Base-by-base conservation (phyloP, 306 rosid species). In the Dalbergia cultrata region DNA sequence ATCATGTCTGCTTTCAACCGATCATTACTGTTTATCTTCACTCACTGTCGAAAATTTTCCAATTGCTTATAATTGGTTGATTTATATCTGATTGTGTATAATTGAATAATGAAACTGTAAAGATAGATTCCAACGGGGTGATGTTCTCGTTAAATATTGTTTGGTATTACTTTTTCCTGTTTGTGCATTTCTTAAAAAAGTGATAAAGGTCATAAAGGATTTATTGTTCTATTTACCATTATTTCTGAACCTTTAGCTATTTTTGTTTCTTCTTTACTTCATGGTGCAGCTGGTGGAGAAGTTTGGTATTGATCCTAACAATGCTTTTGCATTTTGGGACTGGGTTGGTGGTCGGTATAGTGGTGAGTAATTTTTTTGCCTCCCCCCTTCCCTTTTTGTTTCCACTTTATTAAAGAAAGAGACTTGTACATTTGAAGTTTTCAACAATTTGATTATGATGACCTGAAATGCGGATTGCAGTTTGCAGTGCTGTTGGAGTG, bases 281-380 rank as follows among this genome's bases (percentile, higher is more conserved):
- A 63, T 74, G 64, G 14, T 87, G 88, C 85, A 95, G 97, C 99
- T 93, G 79, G 99, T 95, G 81, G 98, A 91, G 83, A 88, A 93
- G 87, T 93, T 95, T 89, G 99, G 97, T 72, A 95, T 95, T 77
- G 97, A 95, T 83, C 98, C 99, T 62, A 92, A 93, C 64, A 95
- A 95, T 88, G 97, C 97, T 72, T 95, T 95, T 82, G 98, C 98
- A 53, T 91, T 95, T 82, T 93, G 97, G 99, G 98, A 95, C 81
- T 95, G 98, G 98, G 99, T 95, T 81, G 99, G 99, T 82, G 98
- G 99, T 80, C 90, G 98, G 56, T 95, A 95, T 63, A 95, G 98
- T 54, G 98, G 99, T 95, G 83, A 79, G 67, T 78, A 26, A 60
- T 53, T 78, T 8, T 56, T 82, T 37, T 7, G 7, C 41, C 5